Evolutionary conservation across 805 yeast species (phyloP).

Genomic region (Candida tallmaniae): DNA sequence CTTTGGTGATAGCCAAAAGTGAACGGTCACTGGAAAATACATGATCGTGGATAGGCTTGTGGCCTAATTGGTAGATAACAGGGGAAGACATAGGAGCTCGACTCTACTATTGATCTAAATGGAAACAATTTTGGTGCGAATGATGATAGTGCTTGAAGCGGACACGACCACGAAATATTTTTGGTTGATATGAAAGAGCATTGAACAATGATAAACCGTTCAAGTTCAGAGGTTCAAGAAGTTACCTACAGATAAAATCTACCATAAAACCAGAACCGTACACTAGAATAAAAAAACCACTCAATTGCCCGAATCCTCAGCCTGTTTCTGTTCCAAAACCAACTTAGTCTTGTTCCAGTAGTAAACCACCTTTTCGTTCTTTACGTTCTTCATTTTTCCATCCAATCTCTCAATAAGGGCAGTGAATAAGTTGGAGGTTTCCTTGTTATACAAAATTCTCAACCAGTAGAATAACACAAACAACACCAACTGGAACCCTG

Average conservation of each 20-base stretch:
- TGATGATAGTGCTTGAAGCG: too few species aligned
- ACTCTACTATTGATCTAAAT: slow-evolving; percentile 8
- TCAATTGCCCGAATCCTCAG: slow-evolving; percentile 7
- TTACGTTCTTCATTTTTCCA: slow-evolving; percentile 33
- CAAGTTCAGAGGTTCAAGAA: too few species aligned
- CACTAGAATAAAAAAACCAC: too few species aligned
- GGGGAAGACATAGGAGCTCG: slow-evolving; percentile 24
- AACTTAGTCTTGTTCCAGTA: slow-evolving; percentile 32
- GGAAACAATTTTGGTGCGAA: too few species aligned
- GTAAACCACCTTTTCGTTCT: slow-evolving; percentile 41
- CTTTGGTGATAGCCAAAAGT: slow-evolving; percentile 77
- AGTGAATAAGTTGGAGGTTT: slow-evolving; percentile 41
- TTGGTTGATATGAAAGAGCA: too few species aligned
- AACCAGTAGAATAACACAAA: slow-evolving; percentile 66
- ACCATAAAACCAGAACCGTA: too few species aligned
- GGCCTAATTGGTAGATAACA: slow-evolving; percentile 63
- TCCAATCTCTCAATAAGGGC: slow-evolving; percentile 42
- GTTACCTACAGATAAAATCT: too few species aligned
- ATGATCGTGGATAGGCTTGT: slow-evolving; percentile 86
- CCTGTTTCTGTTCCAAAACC: slow-evolving; percentile 24
- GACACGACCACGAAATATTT: too few species aligned
- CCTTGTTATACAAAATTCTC: slow-evolving; percentile 53
- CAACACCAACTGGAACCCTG: slow-evolving; percentile 62
- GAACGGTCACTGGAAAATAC: slow-evolving; percentile 68
- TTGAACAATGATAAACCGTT: too few species aligned